phyloP scores from a whole-genome alignment of 257 asterid species.

The Penstemon eatonii region DNA sequence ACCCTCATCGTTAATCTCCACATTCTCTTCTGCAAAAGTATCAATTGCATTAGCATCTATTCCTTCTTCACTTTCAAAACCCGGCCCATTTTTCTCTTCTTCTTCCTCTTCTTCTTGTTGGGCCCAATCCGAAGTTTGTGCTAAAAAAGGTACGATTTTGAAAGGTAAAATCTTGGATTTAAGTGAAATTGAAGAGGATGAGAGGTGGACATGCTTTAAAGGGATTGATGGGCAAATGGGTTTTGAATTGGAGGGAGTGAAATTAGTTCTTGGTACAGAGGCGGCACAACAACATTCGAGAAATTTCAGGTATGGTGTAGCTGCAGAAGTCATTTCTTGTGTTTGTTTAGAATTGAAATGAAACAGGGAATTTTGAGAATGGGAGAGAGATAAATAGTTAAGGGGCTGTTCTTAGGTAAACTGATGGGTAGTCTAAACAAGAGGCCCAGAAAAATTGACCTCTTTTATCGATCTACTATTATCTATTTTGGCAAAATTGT shows the following conservation, averaged over 20 bases:
- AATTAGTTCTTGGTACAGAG: slow-evolving; percentile 28
- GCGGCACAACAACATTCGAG: slow-evolving; percentile 35
- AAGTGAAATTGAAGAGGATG: slow-evolving; percentile 28
- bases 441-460: too few species aligned
- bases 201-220: slow-evolving; percentile 26
- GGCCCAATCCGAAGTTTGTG: slow-evolving; percentile 49
- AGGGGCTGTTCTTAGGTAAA: neutral
- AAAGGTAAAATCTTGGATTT: slow-evolving; percentile 33
- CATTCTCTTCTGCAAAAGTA: too few species aligned
- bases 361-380: too few species aligned
- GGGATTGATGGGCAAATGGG: slow-evolving; percentile 27
- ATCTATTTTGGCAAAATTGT: too few species aligned
- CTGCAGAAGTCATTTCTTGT: slow-evolving; percentile 37
- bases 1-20: slow-evolving; percentile 28
- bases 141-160: slow-evolving; percentile 35
- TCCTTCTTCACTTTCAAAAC: too few species aligned
- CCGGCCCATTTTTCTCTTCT: neutral
- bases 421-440: too few species aligned
- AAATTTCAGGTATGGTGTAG: slow-evolving; percentile 34
- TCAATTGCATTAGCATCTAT: slow-evolving; percentile 1
- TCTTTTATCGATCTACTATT: too few species aligned
- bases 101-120: slow-evolving; percentile 35
- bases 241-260: slow-evolving; percentile 21
- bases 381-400: neutral
- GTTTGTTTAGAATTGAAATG: neutral